These are phyloP conservation scores for Xylaria polymorpha DNA, from an alignment of 2,329 filamentous ascomycete genomes.

Conservation along the genomic window DNA sequence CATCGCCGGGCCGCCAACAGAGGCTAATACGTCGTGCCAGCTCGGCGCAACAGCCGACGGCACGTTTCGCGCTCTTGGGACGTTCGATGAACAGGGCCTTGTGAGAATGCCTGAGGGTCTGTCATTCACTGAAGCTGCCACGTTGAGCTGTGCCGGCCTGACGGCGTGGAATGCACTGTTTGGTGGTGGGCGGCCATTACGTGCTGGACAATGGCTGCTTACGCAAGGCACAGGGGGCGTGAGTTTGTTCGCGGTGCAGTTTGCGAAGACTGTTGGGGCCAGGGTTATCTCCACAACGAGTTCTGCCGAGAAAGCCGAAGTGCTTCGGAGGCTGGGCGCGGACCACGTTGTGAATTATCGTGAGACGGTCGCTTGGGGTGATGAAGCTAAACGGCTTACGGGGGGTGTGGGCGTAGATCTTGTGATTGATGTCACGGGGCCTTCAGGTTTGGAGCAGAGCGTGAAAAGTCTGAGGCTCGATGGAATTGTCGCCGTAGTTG, in stretches of 20 bases:
- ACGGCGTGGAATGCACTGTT: constrained; percentile 67
- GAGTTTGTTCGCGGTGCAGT: constrained; percentile 52
- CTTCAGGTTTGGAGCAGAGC: constrained; percentile 54
- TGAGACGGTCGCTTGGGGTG: constrained; percentile 55
- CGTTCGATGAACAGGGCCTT: constrained; percentile 63
- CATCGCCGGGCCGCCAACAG: constrained; percentile 40
- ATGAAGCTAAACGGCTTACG: constrained; percentile 52
- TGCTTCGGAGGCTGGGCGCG: constrained; percentile 55
- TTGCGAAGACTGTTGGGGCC: constrained; percentile 62
- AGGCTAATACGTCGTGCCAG: constrained; percentile 14
- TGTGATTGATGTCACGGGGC: constrained; percentile 58
- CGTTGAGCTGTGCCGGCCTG: constrained; percentile 63
- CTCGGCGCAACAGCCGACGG: constrained; percentile 49
- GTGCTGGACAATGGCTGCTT: constrained; percentile 51
- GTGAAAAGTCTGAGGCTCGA: constrained; percentile 55
- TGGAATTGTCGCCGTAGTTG: constrained; percentile 55
- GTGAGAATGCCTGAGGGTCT: constrained; percentile 67
- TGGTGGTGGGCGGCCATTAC: constrained; percentile 52
- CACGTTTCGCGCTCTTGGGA: constrained; percentile 48
- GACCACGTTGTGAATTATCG: constrained; percentile 59
- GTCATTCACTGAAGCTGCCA: constrained; percentile 59
- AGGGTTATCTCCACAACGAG: constrained; percentile 70
- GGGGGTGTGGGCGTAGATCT: constrained; percentile 55
- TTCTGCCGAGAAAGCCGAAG: constrained; percentile 53
- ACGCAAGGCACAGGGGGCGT: constrained; percentile 57